Evolutionary conservation across 2,329 filamentous ascomycete genomes (phyloP).

Genomic region (Gaeumannomyces tritici): DNA sequence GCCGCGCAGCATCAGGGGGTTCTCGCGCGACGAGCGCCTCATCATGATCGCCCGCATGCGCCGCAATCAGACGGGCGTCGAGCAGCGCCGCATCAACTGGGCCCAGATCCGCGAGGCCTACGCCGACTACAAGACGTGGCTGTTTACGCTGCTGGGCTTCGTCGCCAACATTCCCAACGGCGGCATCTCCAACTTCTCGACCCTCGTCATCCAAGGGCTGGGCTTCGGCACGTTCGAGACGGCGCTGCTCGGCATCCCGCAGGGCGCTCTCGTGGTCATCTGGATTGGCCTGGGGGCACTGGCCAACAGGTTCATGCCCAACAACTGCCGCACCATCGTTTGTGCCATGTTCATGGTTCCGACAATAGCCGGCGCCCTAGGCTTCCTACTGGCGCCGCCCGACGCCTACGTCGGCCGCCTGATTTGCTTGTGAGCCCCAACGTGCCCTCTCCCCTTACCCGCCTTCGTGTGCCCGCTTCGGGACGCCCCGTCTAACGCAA

Average conservation of each 20-base stretch:
- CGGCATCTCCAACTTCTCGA: slow-evolving; percentile 49
- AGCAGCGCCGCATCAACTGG: slow-evolving; percentile 45
- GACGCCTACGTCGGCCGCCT: slow-evolving; percentile 41
- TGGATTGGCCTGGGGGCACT: slow-evolving; percentile 31
- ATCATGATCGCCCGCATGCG: slow-evolving; percentile 44
- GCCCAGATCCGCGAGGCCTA: slow-evolving; percentile 47
- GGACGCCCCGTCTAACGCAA: too few relatives aligned
- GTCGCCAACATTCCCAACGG: slow-evolving; percentile 47
- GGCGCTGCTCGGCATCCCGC: slow-evolving; percentile 26
- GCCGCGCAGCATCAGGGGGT: slow-evolving; percentile 41
- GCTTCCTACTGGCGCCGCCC: slow-evolving; percentile 40
- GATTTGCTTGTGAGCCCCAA: slow-evolving; percentile 36
- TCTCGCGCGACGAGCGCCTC: slow-evolving; percentile 39
- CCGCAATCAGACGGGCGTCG: slow-evolving; percentile 48
- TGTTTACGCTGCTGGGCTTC: slow-evolving; percentile 44
- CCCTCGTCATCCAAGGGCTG: slow-evolving; percentile 50
- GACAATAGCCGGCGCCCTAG: slow-evolving; percentile 48
- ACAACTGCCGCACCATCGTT: slow-evolving; percentile 41
- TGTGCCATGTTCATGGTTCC: slow-evolving; percentile 47
- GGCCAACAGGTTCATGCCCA: slow-evolving; percentile 26
- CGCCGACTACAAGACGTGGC: slow-evolving; percentile 46
- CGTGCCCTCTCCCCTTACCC: too few relatives aligned
- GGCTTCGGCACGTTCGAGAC: slow-evolving; percentile 34
- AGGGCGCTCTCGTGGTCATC: slow-evolving; percentile 24
- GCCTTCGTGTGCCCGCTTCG: too few relatives aligned